Conservation (phyloP, 176 grass and related monocot genomes). For the Tillandsia fasciculata region DNA sequence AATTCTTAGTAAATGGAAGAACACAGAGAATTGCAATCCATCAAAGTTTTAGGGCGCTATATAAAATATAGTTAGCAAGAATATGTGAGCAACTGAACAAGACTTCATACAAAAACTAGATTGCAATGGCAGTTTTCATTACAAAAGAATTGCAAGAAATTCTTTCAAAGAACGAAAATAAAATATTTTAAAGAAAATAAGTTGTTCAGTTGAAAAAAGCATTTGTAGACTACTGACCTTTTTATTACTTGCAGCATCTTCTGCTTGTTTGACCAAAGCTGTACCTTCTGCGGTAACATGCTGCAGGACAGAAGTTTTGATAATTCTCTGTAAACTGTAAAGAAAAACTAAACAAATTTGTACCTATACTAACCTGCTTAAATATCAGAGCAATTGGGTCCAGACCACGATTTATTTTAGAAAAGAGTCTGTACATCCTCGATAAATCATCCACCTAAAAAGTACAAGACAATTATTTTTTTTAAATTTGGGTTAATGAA, state of each 20-base stretch:
- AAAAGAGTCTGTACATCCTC: conserved; percentile 89
- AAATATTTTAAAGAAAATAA: neutral
- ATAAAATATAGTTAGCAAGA: too few species aligned
- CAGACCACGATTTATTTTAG: conserved; percentile 64
- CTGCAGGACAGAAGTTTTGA: conserved; percentile 22
- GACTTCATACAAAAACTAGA: neutral
- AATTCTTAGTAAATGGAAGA: too few species aligned
- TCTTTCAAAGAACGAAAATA: neutral
- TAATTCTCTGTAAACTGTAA: neutral
- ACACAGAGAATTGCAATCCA: too few species aligned
- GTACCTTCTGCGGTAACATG: conserved; percentile 85
- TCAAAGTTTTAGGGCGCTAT: too few species aligned
- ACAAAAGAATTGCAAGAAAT: neutral
- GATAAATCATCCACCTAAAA: conserved; percentile 74
- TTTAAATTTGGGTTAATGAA: neutral
- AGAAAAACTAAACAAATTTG: neutral
- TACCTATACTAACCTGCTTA: conserved; percentile 49
- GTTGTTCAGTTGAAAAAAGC: conserved; percentile 6
- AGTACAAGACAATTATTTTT: neutral
- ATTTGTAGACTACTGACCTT: conserved; percentile 44
- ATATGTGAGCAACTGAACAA: too few species aligned
- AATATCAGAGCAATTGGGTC: conserved; percentile 92
- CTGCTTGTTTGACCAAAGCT: conserved; percentile 82
- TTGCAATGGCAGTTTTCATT: neutral
- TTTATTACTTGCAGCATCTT: conserved; percentile 91